Evolutionary conservation across 1,139 yeast species (phyloP).

Genomic region (Geotrichum reessii): DNA sequence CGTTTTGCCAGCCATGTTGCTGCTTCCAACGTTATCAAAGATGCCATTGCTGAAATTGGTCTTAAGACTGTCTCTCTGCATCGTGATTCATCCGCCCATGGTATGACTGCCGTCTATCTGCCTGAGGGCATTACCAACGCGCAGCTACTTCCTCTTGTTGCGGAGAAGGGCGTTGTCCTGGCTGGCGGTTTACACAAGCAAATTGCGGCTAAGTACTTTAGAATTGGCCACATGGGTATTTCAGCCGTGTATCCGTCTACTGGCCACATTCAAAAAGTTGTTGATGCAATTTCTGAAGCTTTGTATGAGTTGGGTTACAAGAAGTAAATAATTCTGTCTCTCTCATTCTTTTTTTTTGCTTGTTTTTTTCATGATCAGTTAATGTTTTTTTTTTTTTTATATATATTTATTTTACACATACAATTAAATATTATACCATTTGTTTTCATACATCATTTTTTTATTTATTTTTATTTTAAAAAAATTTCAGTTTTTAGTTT

Average conservation of each 20-base stretch:
- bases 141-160: constrained; percentile 52
- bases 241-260: constrained; percentile 40
- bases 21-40: constrained; percentile 63
- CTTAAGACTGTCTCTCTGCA: constrained; percentile 60
- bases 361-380: not conserved
- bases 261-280: constrained; percentile 17
- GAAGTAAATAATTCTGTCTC: too few species aligned
- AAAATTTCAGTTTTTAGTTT: too few species aligned
- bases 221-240: constrained; percentile 95
- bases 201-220: constrained; percentile 73
- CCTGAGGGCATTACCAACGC: constrained; percentile 71
- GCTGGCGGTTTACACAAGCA: constrained; percentile 91
- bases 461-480: too few species aligned
- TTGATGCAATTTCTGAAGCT: constrained; percentile 11
- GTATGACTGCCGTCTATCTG: constrained; percentile 80
- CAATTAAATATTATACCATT: too few species aligned
- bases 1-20: constrained; percentile 60
- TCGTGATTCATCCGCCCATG: constrained; percentile 70
- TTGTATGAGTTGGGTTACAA: constrained; percentile 17
- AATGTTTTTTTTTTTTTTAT: not conserved
- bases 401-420: too few species aligned
- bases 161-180: constrained; percentile 66
- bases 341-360: not conserved
- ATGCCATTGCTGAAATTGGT: constrained; percentile 49
- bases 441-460: too few species aligned